Evolutionary conservation across 805 yeast species (phyloP).

Genomic region (Myxozyma neglecta): DNA sequence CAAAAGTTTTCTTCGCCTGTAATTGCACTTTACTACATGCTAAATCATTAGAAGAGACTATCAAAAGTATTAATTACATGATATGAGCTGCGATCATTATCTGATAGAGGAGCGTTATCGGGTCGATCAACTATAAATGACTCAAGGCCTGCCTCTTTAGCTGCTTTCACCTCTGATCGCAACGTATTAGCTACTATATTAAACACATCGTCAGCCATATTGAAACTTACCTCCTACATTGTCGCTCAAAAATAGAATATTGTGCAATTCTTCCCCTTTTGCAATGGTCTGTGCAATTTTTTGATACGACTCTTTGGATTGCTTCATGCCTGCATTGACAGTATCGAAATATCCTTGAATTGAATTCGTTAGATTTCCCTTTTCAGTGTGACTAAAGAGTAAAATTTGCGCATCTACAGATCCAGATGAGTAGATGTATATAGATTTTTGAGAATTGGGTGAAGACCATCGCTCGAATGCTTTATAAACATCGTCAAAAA

Average conservation of each 20-base stretch:
- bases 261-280: slow-evolving; percentile 31
- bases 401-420: slow-evolving; percentile 83
- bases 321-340: slow-evolving; percentile 75
- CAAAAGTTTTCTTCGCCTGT: neutral
- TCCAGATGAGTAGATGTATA: slow-evolving; percentile 87
- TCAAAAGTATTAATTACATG: slow-evolving; percentile 18
- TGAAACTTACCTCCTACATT: slow-evolving; percentile 48
- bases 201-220: neutral
- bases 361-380: slow-evolving; percentile 53
- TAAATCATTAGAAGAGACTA: slow-evolving; percentile 1
- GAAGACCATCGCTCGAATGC: slow-evolving; percentile 50
- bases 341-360: slow-evolving; percentile 80
- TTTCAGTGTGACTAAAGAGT: slow-evolving; percentile 63
- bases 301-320: slow-evolving; percentile 55
- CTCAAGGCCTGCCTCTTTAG: slow-evolving; percentile 60
- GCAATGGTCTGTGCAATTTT: slow-evolving; percentile 49
- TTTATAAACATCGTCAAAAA: slow-evolving; percentile 69
- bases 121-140: slow-evolving; percentile 65
- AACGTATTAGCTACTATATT: neutral
- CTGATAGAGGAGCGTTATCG: slow-evolving; percentile 56
- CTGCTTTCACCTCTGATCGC: slow-evolving; percentile 69
- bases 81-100: slow-evolving; percentile 18
- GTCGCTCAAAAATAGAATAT: slow-evolving; percentile 73
- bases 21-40: neutral
- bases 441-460: slow-evolving; percentile 17